Conservation (phyloP, 495 filamentous ascomycete genomes). For the Lophiotrema nucula region DNA sequence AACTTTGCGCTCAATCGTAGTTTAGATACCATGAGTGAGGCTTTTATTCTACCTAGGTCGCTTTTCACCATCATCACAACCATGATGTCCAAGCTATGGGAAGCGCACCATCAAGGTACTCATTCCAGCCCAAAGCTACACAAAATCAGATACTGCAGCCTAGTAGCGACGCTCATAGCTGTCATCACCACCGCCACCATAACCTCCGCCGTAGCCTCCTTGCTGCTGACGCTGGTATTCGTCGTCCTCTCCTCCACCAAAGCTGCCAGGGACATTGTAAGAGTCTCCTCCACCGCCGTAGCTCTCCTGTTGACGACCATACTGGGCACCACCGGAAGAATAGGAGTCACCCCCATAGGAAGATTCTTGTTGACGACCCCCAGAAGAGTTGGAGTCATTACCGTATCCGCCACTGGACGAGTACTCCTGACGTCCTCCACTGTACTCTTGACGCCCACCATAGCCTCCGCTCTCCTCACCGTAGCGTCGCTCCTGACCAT, state of each 20-base stretch:
- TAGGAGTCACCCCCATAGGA: not conserved
- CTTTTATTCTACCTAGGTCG: too few species aligned
- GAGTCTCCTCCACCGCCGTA: not conserved
- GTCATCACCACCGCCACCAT: not conserved
- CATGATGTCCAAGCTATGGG: too few species aligned
- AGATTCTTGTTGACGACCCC: not conserved
- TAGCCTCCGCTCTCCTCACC: constrained; percentile 2
- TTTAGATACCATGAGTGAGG: too few species aligned
- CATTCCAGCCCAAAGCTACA: too few species aligned
- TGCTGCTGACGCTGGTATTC: not conserved
- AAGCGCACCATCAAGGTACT: too few species aligned
- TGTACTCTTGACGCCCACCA: constrained; percentile 3
- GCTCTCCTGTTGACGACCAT: not conserved
- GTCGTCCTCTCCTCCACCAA: not conserved
- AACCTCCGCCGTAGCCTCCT: not conserved
- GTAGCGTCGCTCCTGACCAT: constrained; percentile 13
- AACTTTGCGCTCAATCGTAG: too few species aligned
- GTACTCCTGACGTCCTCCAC: constrained; percentile 10
- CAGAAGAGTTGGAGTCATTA: not conserved
- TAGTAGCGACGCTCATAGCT: not conserved
- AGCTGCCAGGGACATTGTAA: too few species aligned
- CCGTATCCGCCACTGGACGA: not conserved
- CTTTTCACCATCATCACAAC: too few species aligned
- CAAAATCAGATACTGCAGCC: too few species aligned
- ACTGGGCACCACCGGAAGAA: not conserved